Conservation (phyloP, 2,329 filamentous ascomycete genomes). For the Fusarium sp. region DNA sequence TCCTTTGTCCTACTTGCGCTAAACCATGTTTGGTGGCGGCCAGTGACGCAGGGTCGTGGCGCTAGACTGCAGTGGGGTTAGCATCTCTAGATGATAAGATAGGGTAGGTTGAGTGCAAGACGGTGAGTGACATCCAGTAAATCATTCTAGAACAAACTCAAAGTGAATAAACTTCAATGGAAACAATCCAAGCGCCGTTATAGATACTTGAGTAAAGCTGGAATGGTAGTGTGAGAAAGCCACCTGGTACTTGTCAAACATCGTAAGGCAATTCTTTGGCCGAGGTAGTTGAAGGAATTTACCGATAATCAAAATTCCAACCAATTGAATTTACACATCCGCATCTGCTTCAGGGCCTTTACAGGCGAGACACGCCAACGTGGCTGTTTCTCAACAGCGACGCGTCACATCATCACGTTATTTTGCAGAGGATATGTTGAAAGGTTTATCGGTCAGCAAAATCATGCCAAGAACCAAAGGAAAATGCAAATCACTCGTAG, state of each 20-base stretch:
- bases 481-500: background rate
- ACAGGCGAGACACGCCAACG: background rate
- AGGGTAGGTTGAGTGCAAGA: background rate
- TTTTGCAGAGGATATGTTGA: background rate
- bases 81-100: background rate
- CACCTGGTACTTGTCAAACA: background rate
- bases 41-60: background rate
- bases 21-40: background rate
- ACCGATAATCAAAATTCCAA: background rate
- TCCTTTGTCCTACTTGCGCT: conserved; percentile 1
- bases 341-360: rapidly evolving
- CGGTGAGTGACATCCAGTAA: background rate
- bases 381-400: background rate
- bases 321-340: rapidly evolving
- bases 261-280: background rate
- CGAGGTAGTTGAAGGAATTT: background rate
- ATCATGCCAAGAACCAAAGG: background rate
- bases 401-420: background rate
- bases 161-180: background rate
- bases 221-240: background rate
- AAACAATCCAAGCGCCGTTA: background rate
- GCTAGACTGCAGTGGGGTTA: background rate
- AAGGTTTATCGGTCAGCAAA: background rate
- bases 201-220: background rate
- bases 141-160: background rate